phyloP scores from a whole-genome alignment of 225 moss, liverwort and hornwort genomes.

The Climacium dendroides region DNA sequence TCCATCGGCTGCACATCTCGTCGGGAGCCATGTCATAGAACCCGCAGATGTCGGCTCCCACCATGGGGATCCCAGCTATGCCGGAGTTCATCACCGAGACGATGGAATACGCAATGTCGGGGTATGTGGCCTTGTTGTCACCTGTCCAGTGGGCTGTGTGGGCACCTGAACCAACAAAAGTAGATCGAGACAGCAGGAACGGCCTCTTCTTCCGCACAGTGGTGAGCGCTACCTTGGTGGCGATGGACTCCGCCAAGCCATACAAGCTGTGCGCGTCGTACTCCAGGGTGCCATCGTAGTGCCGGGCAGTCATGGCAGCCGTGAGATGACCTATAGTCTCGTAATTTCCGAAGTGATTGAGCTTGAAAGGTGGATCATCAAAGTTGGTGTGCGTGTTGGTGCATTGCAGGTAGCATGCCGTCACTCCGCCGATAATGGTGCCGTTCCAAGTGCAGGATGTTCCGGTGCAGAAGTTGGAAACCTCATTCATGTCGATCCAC shows the following conservation, averaged over 20 bases:
- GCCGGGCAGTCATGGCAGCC: slow-evolving; percentile 42
- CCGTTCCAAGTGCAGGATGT: slow-evolving; percentile 35
- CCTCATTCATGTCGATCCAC: slow-evolving; percentile 94
- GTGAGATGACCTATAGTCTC: slow-evolving; percentile 27
- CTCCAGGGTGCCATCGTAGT: slow-evolving; percentile 51
- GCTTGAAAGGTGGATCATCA: slow-evolving; percentile 51
- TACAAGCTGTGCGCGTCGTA: slow-evolving; percentile 70
- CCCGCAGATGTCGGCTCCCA: slow-evolving; percentile 75
- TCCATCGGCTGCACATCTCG: slow-evolving; percentile 66
- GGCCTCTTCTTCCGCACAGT: slow-evolving; percentile 39
- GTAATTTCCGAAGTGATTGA: slow-evolving; percentile 25
- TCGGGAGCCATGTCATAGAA: slow-evolving; percentile 60
- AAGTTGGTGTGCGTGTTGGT: slow-evolving; percentile 1
- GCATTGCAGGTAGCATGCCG: slow-evolving; percentile 52
- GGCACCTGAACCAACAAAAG: slow-evolving; percentile 57
- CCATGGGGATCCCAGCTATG: slow-evolving; percentile 68
- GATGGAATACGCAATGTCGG: slow-evolving; percentile 51
- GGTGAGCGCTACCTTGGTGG: slow-evolving; percentile 47
- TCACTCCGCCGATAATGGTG: slow-evolving; percentile 14
- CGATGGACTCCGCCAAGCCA: slow-evolving; percentile 55
- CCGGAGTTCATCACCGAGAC: slow-evolving; percentile 52
- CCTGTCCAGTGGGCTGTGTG: slow-evolving; percentile 83
- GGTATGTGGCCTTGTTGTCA: slow-evolving; percentile 66
- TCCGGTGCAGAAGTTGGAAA: slow-evolving; percentile 83
- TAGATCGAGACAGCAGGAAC: slow-evolving; percentile 64